Conservation (phyloP, 2,329 filamentous ascomycete genomes). For the Aureobasidium leucospermi region DNA sequence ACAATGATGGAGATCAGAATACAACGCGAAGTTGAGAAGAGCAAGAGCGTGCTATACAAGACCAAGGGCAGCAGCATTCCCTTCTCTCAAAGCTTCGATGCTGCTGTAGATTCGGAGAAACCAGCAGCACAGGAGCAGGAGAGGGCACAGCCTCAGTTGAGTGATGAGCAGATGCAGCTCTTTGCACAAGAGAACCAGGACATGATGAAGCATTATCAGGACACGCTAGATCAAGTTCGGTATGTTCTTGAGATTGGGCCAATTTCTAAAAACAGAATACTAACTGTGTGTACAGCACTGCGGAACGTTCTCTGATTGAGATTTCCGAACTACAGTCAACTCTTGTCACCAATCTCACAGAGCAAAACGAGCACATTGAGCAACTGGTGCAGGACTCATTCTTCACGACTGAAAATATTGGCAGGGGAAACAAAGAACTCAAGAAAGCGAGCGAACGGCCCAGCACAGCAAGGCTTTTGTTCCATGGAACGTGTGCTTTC, state of each 20-base stretch:
- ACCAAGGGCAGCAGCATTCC: conserved; percentile 32
- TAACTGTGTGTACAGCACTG: conserved; percentile 52
- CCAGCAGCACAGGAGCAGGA: conserved; percentile 5
- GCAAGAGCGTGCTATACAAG: conserved; percentile 75
- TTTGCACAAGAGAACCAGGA: conserved; percentile 91
- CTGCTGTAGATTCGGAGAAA: neutral
- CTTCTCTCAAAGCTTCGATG: conserved; percentile 3
- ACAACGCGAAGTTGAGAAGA: conserved; percentile 79
- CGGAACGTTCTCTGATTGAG: conserved; percentile 83
- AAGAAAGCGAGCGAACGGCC: conserved; percentile 63
- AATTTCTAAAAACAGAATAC: neutral
- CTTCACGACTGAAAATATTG: conserved; percentile 77
- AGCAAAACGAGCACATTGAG: conserved; percentile 82
- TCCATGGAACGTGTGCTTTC: conserved; percentile 39
- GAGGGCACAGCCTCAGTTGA: conserved; percentile 12
- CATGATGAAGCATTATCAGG: conserved; percentile 89
- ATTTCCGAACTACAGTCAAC: conserved; percentile 89
- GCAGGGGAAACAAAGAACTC: conserved; percentile 82
- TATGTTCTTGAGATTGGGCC: conserved; percentile 40
- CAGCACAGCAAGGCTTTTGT: conserved; percentile 44
- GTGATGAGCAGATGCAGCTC: conserved; percentile 76
- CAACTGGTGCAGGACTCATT: conserved; percentile 79
- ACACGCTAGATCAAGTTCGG: conserved; percentile 89
- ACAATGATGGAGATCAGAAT: conserved; percentile 90
- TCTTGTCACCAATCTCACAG: conserved; percentile 75